Evolutionary conservation across 495 filamentous ascomycete species (phyloP).

Genomic region (Aspergillus steynii): DNA sequence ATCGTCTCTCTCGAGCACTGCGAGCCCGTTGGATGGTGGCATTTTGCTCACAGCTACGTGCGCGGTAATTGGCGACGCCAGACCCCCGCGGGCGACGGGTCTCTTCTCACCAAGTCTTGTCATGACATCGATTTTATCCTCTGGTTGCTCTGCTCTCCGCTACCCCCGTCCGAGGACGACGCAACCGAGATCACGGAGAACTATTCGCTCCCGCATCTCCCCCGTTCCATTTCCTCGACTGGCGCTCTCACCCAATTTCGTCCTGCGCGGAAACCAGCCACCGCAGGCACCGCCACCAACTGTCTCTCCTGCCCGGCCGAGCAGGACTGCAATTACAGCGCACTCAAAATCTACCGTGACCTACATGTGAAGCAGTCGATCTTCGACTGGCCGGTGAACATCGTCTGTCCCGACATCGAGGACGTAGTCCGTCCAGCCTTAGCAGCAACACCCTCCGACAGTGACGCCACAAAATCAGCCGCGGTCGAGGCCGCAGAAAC

Average conservation of each 20-base stretch:
- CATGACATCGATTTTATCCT: conserved; percentile 90
- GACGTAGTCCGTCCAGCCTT: conserved; percentile 37
- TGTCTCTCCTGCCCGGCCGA: conserved; percentile 80
- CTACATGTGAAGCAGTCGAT: conserved; percentile 59
- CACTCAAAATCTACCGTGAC: conserved; percentile 73
- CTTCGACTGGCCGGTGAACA: conserved; percentile 77
- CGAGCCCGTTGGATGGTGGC: conserved; percentile 95
- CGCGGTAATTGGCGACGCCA: conserved; percentile 91
- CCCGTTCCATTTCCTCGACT: conserved; percentile 66
- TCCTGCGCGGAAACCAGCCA: conserved; percentile 66
- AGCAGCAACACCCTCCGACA: background rate
- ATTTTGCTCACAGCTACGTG: conserved; percentile 92
- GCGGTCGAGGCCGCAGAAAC: conserved; percentile 23
- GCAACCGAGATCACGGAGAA: background rate
- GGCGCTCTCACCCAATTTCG: conserved; percentile 69
- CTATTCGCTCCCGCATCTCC: conserved; percentile 57
- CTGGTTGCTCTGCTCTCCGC: conserved; percentile 61
- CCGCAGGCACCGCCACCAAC: conserved; percentile 78
- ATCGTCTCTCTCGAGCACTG: conserved; percentile 84
- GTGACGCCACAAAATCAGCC: background rate
- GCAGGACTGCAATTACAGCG: conserved; percentile 74
- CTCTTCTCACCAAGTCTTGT: conserved; percentile 88
- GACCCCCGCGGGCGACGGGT: conserved; percentile 48
- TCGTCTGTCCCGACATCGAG: conserved; percentile 90
- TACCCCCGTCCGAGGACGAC: background rate